Percentiles rank a stretch among this genome's conserved stretches.
phyloP scores from a whole-genome alignment of 495 filamentous ascomycete genomes.

The Aspergillus kassunensis region DNA sequence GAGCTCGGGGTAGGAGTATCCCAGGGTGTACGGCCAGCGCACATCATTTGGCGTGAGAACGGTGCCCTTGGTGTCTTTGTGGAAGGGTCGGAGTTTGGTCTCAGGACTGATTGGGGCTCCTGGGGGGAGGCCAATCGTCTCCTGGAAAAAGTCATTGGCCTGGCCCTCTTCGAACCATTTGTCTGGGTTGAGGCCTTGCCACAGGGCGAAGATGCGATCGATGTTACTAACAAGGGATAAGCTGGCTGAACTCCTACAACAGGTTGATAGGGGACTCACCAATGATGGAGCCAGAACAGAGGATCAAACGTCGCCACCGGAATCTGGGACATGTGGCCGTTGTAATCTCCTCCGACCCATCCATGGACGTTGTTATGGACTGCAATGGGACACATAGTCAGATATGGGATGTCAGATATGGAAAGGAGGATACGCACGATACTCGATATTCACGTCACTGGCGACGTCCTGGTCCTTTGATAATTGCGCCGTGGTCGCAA shows the following conservation, averaged over 20 bases:
- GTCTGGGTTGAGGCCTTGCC: background rate
- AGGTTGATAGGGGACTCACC: background rate
- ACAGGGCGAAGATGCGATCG: background rate
- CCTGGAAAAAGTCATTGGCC: background rate
- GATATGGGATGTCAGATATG: too few relatives aligned
- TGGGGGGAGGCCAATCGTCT: background rate
- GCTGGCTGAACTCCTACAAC: too few relatives aligned
- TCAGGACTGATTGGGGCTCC: background rate
- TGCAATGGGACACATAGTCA: background rate
- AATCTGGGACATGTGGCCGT: constrained; percentile 1
- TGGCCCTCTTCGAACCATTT: background rate
- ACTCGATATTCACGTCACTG: background rate
- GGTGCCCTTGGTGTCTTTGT: background rate
- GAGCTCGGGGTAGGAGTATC: background rate
- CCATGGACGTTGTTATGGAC: background rate
- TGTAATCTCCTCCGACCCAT: background rate
- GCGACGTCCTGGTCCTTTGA: background rate
- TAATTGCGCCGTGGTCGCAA: background rate
- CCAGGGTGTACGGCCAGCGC: background rate
- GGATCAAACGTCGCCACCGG: background rate
- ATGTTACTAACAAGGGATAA: background rate
- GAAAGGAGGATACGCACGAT: background rate
- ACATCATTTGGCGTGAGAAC: background rate
- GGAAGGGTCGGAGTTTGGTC: background rate
- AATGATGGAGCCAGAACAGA: background rate